Evolutionary conservation across 495 filamentous ascomycete genomes (phyloP).

Genomic region (Talaromyces proteolyticus): DNA sequence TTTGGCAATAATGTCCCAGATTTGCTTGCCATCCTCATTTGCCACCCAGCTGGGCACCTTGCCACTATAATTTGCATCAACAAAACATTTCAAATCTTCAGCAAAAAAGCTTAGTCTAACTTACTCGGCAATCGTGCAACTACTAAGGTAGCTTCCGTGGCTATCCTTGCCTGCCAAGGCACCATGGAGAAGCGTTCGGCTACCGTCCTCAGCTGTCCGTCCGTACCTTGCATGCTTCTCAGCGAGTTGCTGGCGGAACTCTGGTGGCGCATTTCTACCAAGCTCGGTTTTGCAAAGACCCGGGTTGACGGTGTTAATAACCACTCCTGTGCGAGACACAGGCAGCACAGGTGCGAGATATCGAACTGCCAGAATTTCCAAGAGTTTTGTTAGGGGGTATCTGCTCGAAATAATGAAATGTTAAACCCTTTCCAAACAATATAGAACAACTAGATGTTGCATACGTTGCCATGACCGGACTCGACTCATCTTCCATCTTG

Average conservation of each 20-base stretch:
- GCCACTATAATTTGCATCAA: neutral
- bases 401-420: too few relatives aligned
- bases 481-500: slow-evolving; percentile 9
- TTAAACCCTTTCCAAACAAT: too few relatives aligned
- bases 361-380: slow-evolving; percentile 26
- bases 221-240: slow-evolving; percentile 10
- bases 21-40: slow-evolving; percentile 24
- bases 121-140: slow-evolving; percentile 20
- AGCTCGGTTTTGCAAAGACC: slow-evolving; percentile 37
- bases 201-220: slow-evolving; percentile 21
- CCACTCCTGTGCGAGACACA: slow-evolving; percentile 27
- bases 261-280: slow-evolving; percentile 17
- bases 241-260: slow-evolving; percentile 3
- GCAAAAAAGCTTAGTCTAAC: too few relatives aligned
- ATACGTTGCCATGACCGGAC: neutral
- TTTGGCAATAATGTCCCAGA: slow-evolving; percentile 29
- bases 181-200: slow-evolving; percentile 19
- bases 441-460: neutral
- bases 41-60: slow-evolving; percentile 18
- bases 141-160: slow-evolving; percentile 16
- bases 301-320: slow-evolving; percentile 34
- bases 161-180: slow-evolving; percentile 14
- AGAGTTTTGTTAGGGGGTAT: slow-evolving; percentile 27
- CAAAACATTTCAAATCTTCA: neutral
- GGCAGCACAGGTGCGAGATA: slow-evolving; percentile 19